Conservation (phyloP, 2,329 filamentous ascomycete genomes). For the Beauveria medogensis region DNA sequence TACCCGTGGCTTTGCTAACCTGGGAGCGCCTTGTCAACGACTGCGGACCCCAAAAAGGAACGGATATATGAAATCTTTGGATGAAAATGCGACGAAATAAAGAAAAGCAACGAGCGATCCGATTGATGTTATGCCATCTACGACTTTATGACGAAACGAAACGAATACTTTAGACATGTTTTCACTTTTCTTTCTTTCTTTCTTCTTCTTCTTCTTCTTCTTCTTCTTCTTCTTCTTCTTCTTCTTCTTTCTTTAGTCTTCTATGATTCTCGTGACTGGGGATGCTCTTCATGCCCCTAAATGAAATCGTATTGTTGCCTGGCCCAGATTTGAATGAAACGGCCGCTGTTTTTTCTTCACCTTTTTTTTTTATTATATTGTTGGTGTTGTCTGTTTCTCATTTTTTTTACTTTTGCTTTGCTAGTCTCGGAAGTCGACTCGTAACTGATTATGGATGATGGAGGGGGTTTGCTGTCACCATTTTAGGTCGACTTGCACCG, state of each 20-base stretch:
- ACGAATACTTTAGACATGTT: conserved; percentile 16
- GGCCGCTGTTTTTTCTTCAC: neutral
- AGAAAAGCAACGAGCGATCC: conserved; percentile 13
- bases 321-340: neutral
- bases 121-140: conserved; percentile 15
- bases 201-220: neutral
- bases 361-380: neutral
- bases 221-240: neutral
- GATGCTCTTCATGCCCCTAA: neutral
- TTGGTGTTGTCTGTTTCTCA: neutral
- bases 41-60: neutral
- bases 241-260: neutral
- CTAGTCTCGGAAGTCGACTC: neutral
- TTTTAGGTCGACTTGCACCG: neutral
- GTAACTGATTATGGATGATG: neutral
- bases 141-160: conserved; percentile 20
- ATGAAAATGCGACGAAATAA: conserved; percentile 8
- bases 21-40: neutral
- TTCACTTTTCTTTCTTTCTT: neutral
- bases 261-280: neutral
- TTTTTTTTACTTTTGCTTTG: neutral
- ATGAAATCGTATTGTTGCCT: neutral
- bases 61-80: conserved; percentile 4
- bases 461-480: neutral
- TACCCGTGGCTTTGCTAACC: conserved; percentile 14